Evolutionary conservation across 768 basidiomycete genomes (phyloP), one percentile per base, ranked within the genome.

Genomic region (Serendipita sp.): DNA sequence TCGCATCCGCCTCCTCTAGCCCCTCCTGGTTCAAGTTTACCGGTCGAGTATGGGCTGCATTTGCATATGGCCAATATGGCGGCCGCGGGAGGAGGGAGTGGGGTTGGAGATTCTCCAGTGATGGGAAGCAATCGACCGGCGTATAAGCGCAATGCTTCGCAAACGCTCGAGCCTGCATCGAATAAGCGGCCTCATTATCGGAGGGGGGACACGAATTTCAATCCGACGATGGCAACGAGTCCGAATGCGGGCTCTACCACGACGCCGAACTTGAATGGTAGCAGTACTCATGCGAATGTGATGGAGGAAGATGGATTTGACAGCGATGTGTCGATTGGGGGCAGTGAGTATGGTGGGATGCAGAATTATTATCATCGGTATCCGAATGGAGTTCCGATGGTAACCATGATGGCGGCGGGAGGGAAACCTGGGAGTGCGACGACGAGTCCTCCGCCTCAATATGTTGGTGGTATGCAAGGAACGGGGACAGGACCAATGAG

Each of bases 61-160:
- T 63, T 69, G 33, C 69, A 69, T 31, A 67, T 67, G 31, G 67
- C 66, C 34, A 68, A 66, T 63, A 34, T 70, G 68, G 61, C 71
- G 69, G 13, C 71, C 68, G 74, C 69, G 42, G 73, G 66, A 62
- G 64, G 51, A 14, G 67, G 31, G 75, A 74, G 14, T 64, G 63
- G 3, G 58, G n/a, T 63, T 63, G 68, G 65, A 66, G 70, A 41
- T 70, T 22, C 11, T 22, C 5, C n/a, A 26, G 1, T 3, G 42
- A 22, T 33, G 64, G 41, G 22, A 48, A n/a, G n/a, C n/a, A 24
- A 22, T 4, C 62, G 87, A 1, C 87, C 87, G 11, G 77, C 82
- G 30, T 88, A 86, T 69, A 90, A 90, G 75, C 75, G 87, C 48
- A 70, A 86, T 41, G 81, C 87, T 1, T 85, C 84, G 51, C 84